Percentiles rank a stretch among this genome's conserved stretches.
Conservation (phyloP, 2,329 filamentous ascomycete species). For the Daldinia sp. region DNA sequence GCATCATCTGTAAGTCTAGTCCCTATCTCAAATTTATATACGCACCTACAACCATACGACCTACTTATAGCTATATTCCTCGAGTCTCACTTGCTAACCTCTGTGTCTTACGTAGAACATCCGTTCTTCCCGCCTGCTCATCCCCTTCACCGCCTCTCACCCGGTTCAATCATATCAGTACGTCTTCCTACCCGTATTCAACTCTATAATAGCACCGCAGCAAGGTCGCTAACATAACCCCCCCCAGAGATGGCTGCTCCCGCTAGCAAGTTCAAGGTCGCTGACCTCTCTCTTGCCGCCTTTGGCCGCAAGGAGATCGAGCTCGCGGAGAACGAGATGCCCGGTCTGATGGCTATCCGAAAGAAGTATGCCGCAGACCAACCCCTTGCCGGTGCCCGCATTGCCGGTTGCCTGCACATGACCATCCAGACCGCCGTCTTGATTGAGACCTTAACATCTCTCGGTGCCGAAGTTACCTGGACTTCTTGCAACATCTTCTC, state of each 20-base stretch:
- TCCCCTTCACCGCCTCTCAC: slow-evolving; percentile 30
- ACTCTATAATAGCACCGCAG: neutral
- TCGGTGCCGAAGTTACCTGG: slow-evolving; percentile 99
- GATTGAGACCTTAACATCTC: slow-evolving; percentile 94
- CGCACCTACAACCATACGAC: neutral
- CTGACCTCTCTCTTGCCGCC: slow-evolving; percentile 96
- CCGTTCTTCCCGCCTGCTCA: slow-evolving; percentile 21
- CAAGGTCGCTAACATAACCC: slow-evolving; percentile 14
- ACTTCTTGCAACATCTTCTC: slow-evolving; percentile 99
- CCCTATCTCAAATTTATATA: neutral
- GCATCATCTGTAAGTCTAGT: slow-evolving; percentile 29
- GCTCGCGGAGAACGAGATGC: slow-evolving; percentile 96
- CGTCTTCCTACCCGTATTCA: slow-evolving; percentile 6
- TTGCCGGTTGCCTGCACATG: slow-evolving; percentile 99
- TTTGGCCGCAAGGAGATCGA: slow-evolving; percentile 99
- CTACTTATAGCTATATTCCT: neutral
- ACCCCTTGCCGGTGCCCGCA: slow-evolving; percentile 92
- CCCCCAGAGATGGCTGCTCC: slow-evolving; percentile 73
- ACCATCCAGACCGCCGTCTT: slow-evolving; percentile 99
- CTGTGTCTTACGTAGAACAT: slow-evolving; percentile 12
- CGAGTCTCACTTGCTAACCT: neutral
- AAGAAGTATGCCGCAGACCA: slow-evolving; percentile 92
- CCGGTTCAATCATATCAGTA: slow-evolving; percentile 28
- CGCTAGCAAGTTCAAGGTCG: slow-evolving; percentile 96
- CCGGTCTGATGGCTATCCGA: slow-evolving; percentile 96